Conservation (phyloP, 306 rosid genomes). For the Casuarina glauca region DNA sequence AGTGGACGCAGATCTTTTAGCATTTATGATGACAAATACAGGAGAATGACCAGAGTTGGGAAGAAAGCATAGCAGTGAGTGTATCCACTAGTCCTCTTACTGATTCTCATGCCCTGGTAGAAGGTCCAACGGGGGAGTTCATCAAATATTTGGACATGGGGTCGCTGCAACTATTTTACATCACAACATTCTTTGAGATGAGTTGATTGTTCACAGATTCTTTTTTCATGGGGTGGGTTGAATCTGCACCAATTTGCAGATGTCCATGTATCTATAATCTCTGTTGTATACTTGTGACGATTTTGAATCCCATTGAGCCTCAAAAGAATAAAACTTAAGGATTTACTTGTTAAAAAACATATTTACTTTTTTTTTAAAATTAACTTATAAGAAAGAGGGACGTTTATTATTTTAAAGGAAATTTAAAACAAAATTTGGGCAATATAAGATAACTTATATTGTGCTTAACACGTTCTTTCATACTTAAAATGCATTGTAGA, state of each 20-base stretch:
- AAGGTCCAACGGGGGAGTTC: neutral
- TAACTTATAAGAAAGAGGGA: no score
- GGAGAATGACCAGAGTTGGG: neutral
- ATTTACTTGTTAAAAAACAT: no score
- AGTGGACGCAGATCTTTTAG: constrained; percentile 34
- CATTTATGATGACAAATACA: constrained; percentile 4
- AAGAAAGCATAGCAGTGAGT: neutral
- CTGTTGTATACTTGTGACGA: neutral
- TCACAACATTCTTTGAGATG: neutral
- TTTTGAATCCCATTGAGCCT: neutral
- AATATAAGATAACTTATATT: no score
- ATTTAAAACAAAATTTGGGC: no score
- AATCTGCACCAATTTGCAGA: neutral
- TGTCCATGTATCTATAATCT: neutral
- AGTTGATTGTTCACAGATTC: neutral
- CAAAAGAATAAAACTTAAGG: neutral
- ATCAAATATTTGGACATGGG: neutral
- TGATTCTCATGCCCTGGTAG: neutral
- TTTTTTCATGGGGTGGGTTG: neutral
- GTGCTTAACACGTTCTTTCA: no score
- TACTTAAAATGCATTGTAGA: no score
- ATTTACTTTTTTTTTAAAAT: no score
- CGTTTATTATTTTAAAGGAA: no score
- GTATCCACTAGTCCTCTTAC: neutral
- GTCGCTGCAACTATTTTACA: neutral